A percentile compares a stretch with the other conserved stretches of the same genome.
Conservation (phyloP, 345 rosid genomes). For the Salix viminalis region DNA sequence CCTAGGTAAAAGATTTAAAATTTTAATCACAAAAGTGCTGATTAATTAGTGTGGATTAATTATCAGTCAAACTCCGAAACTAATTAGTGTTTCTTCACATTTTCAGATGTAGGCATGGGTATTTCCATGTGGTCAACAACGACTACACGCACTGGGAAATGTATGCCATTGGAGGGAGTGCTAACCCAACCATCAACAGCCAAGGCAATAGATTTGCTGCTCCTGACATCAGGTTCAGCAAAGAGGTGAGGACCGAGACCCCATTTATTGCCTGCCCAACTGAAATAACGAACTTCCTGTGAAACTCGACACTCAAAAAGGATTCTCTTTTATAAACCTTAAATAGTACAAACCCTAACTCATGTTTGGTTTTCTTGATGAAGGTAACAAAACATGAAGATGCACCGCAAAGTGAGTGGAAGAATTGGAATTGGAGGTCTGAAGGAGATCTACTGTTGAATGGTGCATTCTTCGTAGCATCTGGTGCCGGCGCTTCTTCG, state of each 20-base stretch:
- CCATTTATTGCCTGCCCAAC: neutral
- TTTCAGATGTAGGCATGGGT: constrained; percentile 29
- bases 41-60: neutral
- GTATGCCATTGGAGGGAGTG: constrained; percentile 35
- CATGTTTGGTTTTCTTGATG: neutral
- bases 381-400: constrained; percentile 32
- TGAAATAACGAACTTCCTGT: constrained; percentile 17
- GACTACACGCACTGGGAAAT: constrained; percentile 34
- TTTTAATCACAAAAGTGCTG: neutral
- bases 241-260: constrained; percentile 14
- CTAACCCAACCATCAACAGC: constrained; percentile 24
- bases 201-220: constrained; percentile 30
- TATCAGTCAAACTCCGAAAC: neutral
- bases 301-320: neutral
- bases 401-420: constrained; percentile 31
- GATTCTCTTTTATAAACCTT: neutral
- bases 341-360: neutral
- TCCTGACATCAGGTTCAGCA: constrained; percentile 21
- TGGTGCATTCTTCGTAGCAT: constrained; percentile 25
- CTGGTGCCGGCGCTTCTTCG: constrained; percentile 28
- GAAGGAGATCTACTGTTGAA: constrained; percentile 27
- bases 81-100: neutral
- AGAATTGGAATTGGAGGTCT: constrained; percentile 31
- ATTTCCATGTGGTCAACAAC: constrained; percentile 31
- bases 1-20: constrained; percentile 14